phyloP scores from a whole-genome alignment of 2,329 filamentous ascomycete species.

The Fusarium circinatum region DNA sequence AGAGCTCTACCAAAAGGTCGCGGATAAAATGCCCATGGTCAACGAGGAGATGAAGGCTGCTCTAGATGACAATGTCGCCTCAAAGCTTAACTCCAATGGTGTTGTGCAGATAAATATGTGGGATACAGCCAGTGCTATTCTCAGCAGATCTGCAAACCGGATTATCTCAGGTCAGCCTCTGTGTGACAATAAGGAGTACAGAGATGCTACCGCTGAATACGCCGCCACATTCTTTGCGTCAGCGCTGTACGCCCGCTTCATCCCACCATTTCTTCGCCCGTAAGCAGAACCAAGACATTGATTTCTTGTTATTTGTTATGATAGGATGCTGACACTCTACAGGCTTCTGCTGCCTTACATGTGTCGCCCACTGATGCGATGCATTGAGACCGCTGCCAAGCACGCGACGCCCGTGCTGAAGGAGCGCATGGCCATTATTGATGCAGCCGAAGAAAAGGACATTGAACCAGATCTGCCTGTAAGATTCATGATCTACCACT shows the following conservation, averaged over 20 bases:
- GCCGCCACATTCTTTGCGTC: constrained; percentile 25
- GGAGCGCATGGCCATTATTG: constrained; percentile 19
- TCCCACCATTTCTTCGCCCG: constrained; percentile 26
- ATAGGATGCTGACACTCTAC: background rate
- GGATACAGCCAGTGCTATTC: constrained; percentile 20
- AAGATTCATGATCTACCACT: background rate
- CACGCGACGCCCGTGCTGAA: constrained; percentile 19
- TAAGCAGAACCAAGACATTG: background rate
- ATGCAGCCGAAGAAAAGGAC: constrained; percentile 10
- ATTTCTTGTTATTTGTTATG: background rate
- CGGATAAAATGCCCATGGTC: constrained; percentile 22
- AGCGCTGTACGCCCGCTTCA: constrained; percentile 21
- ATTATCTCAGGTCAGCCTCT: constrained; percentile 27
- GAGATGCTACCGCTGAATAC: constrained; percentile 21
- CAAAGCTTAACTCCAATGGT: background rate
- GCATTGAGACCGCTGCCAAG: constrained; percentile 24
- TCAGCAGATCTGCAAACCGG: constrained; percentile 26
- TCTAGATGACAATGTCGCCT: constrained; percentile 10
- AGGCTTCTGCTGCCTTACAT: constrained; percentile 21
- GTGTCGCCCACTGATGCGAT: constrained; percentile 21
- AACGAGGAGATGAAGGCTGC: constrained; percentile 23
- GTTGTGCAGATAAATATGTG: constrained; percentile 22
- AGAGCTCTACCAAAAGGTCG: constrained; percentile 23
- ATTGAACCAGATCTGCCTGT: constrained; percentile 13
- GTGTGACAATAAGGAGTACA: constrained; percentile 23